Base-by-base conservation (phyloP, 495 filamentous ascomycete species). In the Letharia lupina region DNA sequence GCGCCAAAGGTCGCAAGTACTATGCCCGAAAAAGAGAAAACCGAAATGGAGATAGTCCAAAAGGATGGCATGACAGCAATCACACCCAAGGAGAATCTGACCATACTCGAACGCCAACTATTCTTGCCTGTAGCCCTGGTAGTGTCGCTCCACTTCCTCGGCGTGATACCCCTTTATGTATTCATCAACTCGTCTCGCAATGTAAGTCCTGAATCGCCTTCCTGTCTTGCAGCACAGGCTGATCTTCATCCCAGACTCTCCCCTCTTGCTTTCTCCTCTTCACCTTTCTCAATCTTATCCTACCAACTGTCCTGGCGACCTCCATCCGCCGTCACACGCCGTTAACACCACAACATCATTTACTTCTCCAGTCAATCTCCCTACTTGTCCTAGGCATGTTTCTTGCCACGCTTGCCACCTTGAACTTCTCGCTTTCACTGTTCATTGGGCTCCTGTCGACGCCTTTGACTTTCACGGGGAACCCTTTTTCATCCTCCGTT, bases 351-450 rank as follows among this genome's bases (percentile, higher is more conserved):
- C 89, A 92, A 60, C 86, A 95, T 73, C 84, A 86, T 73, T 82
- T 82, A 33, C 83, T 97, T 61, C 86, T 93, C 68, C 91, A 91
- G 71, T 93, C 89, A 63, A 91, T 98, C 82, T 96, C 94, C 16
- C 86, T 98, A 35, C 84, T 98, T 5, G 82, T 94, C 1, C 84
- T 98, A 0, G 95, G 95, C 69, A 88, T 96, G 76, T 91, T 89
- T 75, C 88, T 98, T 68, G 90, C 91, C 60, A 87, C 93, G 6
- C 88, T 98, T 44, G 92, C 93, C 20, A 98, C 95, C 3, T 86
- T 98, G 60, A 98, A 98, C 78, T 98, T 98, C 82, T 90, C 88
- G 35, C 88, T 98, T 39, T 87, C 91, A 48, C 87, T 97, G 76
- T 79, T 96, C 60, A 78, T 97, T 69, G 94, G 94, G 50, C 77